Conservation (phyloP, 129 eudicot species). For the Arctium lappa region DNA sequence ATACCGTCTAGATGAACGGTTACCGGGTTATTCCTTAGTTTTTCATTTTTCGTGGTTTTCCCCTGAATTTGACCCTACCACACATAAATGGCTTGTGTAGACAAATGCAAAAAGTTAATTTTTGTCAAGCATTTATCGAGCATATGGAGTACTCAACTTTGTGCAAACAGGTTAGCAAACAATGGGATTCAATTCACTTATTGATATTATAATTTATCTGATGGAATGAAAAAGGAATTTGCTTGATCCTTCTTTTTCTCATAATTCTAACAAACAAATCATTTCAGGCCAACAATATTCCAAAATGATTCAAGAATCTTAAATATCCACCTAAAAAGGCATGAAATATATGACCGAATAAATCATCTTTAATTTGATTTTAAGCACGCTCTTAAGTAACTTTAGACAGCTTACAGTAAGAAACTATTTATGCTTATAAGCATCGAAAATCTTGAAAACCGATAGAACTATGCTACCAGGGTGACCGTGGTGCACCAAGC, state of each 20-base stretch:
- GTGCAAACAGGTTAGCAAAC: no score
- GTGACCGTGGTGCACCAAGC: no score
- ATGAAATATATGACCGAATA: background rate
- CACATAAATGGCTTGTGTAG: background rate
- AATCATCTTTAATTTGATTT: background rate
- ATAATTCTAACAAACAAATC: background rate
- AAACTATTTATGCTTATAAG: slow-evolving; percentile 15
- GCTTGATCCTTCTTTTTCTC: background rate
- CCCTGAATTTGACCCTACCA: no score
- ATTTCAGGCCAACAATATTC: background rate
- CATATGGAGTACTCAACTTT: background rate
- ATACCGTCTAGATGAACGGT: no score
- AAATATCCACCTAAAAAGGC: background rate
- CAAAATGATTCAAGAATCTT: background rate
- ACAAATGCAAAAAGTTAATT: background rate
- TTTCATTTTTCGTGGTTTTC: background rate
- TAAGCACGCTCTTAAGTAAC: background rate
- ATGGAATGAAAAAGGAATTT: background rate
- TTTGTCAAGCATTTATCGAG: background rate
- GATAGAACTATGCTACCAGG: background rate
- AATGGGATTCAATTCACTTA: no score
- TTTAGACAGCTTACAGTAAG: slow-evolving; percentile 9
- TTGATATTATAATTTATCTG: no score
- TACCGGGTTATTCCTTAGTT: no score
- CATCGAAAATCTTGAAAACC: background rate